Evolutionary conservation across 2,329 filamentous ascomycete genomes (phyloP).

Genomic region (Xylariaceae sp.): DNA sequence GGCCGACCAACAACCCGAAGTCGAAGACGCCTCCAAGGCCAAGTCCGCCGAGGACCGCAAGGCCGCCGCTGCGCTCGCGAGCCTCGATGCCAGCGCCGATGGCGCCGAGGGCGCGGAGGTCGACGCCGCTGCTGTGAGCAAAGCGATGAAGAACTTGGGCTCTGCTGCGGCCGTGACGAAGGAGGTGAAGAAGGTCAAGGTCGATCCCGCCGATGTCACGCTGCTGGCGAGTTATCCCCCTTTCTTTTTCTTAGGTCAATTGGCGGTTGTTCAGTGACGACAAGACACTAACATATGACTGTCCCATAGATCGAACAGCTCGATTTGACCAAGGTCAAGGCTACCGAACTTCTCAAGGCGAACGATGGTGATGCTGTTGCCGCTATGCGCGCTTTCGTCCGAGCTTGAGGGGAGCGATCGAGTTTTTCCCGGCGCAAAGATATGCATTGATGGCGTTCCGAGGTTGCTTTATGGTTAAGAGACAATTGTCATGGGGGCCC

Average conservation of each 20-base stretch:
- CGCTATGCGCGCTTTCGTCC: slow-evolving; percentile 57
- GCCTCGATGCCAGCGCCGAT: slow-evolving; percentile 50
- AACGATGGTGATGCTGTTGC: slow-evolving; percentile 65
- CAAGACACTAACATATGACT: not conserved
- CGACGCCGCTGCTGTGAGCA: slow-evolving; percentile 64
- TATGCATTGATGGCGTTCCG: slow-evolving; percentile 16
- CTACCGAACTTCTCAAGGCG: slow-evolving; percentile 66
- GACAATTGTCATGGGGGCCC: not conserved
- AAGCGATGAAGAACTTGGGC: slow-evolving; percentile 63
- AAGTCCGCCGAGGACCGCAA: slow-evolving; percentile 73
- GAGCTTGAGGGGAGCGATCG: slow-evolving; percentile 11
- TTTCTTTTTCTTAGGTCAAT: no score
- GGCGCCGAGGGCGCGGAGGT: slow-evolving; percentile 46
- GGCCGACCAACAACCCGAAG: slow-evolving; percentile 59
- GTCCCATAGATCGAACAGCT: slow-evolving; percentile 58
- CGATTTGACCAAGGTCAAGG: slow-evolving; percentile 65
- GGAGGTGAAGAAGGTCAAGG: slow-evolving; percentile 60
- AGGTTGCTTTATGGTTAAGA: slow-evolving; percentile 6
- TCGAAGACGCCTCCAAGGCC: slow-evolving; percentile 48
- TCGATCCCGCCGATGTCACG: slow-evolving; percentile 65
- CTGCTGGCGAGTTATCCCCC: slow-evolving; percentile 52
- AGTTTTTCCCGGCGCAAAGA: not conserved
- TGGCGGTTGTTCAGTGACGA: no score
- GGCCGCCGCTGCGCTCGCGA: slow-evolving; percentile 66
- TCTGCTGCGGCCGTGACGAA: slow-evolving; percentile 36